Conservation (phyloP, 352 stramenopile species). For the Phytophthora melonis region DNA sequence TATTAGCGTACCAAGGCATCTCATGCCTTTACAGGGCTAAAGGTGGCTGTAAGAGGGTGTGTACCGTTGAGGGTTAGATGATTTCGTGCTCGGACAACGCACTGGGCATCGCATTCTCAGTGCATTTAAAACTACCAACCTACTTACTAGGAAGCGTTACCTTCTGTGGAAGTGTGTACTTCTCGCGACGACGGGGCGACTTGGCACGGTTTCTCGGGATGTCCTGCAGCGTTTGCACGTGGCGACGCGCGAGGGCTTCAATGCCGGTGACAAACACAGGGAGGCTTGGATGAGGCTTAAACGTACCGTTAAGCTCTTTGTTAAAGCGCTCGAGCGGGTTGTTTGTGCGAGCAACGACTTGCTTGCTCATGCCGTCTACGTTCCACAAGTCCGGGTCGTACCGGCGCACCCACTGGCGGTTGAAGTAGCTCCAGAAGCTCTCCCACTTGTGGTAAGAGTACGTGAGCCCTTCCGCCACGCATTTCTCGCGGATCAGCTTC, state of each 20-base stretch:
- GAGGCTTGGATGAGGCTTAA: too few relatives aligned
- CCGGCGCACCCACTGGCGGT: too few relatives aligned
- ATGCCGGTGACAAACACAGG: neutral
- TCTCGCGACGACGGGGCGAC: neutral
- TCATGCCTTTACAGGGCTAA: neutral
- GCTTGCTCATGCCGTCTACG: too few relatives aligned
- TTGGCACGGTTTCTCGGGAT: neutral
- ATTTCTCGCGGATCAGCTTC: too few relatives aligned
- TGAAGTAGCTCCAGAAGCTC: too few relatives aligned
- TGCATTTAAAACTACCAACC: neutral
- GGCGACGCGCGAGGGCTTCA: neutral
- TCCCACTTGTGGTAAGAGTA: too few relatives aligned
- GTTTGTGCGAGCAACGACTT: too few relatives aligned
- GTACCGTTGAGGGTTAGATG: neutral
- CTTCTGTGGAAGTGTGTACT: constrained; percentile 1
- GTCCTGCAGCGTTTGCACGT: neutral
- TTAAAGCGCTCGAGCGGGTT: too few relatives aligned
- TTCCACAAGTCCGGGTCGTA: too few relatives aligned
- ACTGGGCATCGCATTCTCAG: neutral
- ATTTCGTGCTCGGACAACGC: neutral
- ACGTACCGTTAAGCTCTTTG: too few relatives aligned
- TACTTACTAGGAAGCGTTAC: neutral
- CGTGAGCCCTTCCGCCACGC: too few relatives aligned
- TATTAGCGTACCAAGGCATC: neutral
- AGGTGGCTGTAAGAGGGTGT: neutral